Percentiles rank a stretch among this genome's conserved stretches.
phyloP scores from a whole-genome alignment of 73 alveolate species.

The Diophrys appendiculata region DNA sequence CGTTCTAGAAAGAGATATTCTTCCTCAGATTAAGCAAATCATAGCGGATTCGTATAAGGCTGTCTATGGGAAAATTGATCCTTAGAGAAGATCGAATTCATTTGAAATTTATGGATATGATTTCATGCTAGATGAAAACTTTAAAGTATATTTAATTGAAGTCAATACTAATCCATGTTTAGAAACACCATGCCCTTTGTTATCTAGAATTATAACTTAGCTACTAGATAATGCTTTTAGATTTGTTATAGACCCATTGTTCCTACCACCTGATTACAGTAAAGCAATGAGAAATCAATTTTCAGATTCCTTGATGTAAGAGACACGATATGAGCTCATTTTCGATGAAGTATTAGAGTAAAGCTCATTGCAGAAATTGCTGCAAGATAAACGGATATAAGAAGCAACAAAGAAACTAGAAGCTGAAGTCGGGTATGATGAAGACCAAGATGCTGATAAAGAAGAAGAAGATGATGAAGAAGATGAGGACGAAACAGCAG shows the following conservation, averaged over 20 bases:
- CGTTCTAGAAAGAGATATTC: slow-evolving; percentile 67
- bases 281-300: background rate
- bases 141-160: background rate
- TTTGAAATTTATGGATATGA: slow-evolving; percentile 89
- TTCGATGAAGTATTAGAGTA: slow-evolving; percentile 1
- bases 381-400: slow-evolving; percentile 70
- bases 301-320: background rate
- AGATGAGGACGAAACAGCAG: background rate
- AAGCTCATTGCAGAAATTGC: slow-evolving; percentile 76
- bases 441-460: background rate
- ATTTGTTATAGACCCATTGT: background rate
- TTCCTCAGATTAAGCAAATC: slow-evolving; percentile 68
- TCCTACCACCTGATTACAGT: background rate
- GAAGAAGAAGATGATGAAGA: slow-evolving; percentile 7
- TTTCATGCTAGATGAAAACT: slow-evolving; percentile 75
- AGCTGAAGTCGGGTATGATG: too few relatives aligned
- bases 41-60: slow-evolving; percentile 68
- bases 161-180: background rate
- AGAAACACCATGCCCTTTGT: background rate
- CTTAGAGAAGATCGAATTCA: slow-evolving; percentile 62
- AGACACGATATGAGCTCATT: background rate
- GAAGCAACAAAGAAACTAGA: slow-evolving; percentile 72
- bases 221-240: background rate
- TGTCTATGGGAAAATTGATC: slow-evolving; percentile 69
- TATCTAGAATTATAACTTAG: background rate